Base-by-base conservation (phyloP, 2,329 filamentous ascomycete species). In the Aspergillus texensis region DNA sequence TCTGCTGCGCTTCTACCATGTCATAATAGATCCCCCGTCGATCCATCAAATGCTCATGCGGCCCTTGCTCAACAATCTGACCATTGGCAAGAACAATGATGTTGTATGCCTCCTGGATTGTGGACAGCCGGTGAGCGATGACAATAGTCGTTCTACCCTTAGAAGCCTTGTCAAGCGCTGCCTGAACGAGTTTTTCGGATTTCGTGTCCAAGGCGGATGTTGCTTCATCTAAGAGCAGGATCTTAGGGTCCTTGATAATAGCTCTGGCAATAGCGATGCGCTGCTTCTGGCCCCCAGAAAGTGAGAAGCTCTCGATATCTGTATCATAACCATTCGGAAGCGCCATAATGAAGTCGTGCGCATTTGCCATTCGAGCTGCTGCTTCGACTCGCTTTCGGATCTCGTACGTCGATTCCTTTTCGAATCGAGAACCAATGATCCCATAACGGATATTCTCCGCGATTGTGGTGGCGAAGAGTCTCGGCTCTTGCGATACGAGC, bases 201-300 rank as follows among this genome's bases (percentile, higher is more conserved):
- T 94, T 93, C 12, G 93, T 96, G 72, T 97, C 94, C 0, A 97
- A 84, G 8, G 92, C 92, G 30, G 91, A 94, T 0, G 94, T 97
- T 5, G 94, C 94, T 77, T 97, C 94, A 67, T 97, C 94, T 3
- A 97, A 88, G 0, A 97, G 85, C 1, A 97, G 84, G 72, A 97
- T 87, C 80, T 93, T 94, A 0, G 93, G 93, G 70, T 96, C 91
- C 16, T 90, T 93, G 34, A 96, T 91, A 61, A 96, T 86, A 36
- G 93, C 93, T 70, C 92, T 85, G 6, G 93, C 92, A 77, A 97
- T 96, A 8, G 52, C 52, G 8, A 55, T 55, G 12, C 52, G 52
- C 21, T 55, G 52, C 21, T 55, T 94, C 90, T 69, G 67, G 0
- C 67, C 67, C 0, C 67, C 67, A 1, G 67, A 68, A 2, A 69